Evolutionary conservation across 1,284 basidiomycete species (phyloP).

Genomic region (Laetiporus sulphureus): DNA sequence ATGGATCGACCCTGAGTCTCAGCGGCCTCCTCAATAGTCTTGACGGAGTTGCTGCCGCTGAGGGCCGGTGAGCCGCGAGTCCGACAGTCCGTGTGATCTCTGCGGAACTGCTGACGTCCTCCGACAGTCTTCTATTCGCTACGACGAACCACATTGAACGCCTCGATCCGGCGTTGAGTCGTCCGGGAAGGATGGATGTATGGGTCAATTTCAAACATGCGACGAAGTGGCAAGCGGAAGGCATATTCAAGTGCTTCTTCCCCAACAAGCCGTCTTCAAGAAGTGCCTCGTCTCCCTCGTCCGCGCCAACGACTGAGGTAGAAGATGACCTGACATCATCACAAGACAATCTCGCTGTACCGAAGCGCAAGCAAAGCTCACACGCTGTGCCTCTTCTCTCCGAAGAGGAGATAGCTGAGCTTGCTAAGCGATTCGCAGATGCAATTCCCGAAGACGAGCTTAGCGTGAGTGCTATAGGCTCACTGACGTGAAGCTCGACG

Average conservation of each 20-base stretch:
- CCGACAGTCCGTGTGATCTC: constrained; percentile 2
- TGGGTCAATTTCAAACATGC: constrained; percentile 87
- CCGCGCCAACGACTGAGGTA: constrained; percentile 18
- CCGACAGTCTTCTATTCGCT: constrained; percentile 63
- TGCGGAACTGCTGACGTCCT: constrained; percentile 5
- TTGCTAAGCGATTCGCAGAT: constrained; percentile 72
- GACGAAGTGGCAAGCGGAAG: constrained; percentile 81
- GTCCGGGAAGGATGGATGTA: constrained; percentile 82
- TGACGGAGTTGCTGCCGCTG: constrained; percentile 81
- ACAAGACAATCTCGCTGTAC: constrained; percentile 56
- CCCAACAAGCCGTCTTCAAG: constrained; percentile 43
- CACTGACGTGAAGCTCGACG: constrained; percentile 1
- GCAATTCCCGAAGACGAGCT: constrained; percentile 77
- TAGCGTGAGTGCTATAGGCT: constrained; percentile 41
- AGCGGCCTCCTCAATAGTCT: constrained; percentile 79
- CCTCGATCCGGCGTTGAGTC: constrained; percentile 73
- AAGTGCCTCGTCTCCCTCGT: constrained; percentile 20
- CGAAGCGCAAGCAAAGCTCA: constrained; percentile 53
- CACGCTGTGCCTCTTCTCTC: constrained; percentile 62
- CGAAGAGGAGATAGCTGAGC: constrained; percentile 63
- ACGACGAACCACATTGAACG: constrained; percentile 86
- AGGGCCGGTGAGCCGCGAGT: constrained; percentile 60
- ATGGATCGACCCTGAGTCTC: constrained; percentile 75
- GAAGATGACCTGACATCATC: constrained; percentile 42
- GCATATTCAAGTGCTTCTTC: constrained; percentile 90